Conservation (phyloP, 1,284 basidiomycete genomes). For the Moniliella sp. region DNA sequence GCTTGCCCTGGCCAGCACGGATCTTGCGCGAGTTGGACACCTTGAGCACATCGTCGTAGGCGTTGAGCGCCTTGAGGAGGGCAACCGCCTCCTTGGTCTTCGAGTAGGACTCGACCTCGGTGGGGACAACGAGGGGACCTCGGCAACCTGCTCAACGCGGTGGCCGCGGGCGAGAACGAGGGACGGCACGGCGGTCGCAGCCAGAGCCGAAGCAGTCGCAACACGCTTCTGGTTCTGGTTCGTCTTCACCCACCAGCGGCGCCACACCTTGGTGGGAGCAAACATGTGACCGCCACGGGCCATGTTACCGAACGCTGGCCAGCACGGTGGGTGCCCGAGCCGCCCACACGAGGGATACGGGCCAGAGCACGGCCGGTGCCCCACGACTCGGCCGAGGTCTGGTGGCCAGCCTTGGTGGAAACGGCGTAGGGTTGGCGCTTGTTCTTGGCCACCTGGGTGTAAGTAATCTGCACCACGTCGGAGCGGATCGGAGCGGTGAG, state of each 20-base stretch:
- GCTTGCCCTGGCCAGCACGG: slow-evolving; percentile 89
- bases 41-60: slow-evolving; percentile 84
- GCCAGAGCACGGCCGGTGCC: slow-evolving; percentile 99
- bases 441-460: slow-evolving; percentile 99
- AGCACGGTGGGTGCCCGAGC: slow-evolving; percentile 92
- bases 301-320: slow-evolving; percentile 76
- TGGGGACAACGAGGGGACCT: slow-evolving; percentile 83
- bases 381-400: slow-evolving; percentile 97
- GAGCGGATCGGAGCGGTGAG: slow-evolving; percentile 92
- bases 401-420: slow-evolving; percentile 90
- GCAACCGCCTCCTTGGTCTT: slow-evolving; percentile 96
- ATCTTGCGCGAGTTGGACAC: slow-evolving; percentile 92
- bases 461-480: slow-evolving; percentile 90
- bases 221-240: slow-evolving; percentile 98
- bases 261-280: slow-evolving; percentile 96
- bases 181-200: slow-evolving; percentile 88
- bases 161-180: slow-evolving; percentile 97
- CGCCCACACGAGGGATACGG: slow-evolving; percentile 99
- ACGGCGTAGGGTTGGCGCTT: slow-evolving; percentile 92
- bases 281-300: slow-evolving; percentile 85
- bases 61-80: slow-evolving; percentile 57
- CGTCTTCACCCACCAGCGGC: slow-evolving; percentile 99
- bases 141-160: slow-evolving; percentile 89
- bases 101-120: slow-evolving; percentile 58
- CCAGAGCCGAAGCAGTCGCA: slow-evolving; percentile 88